These are phyloP conservation scores for Trichosanthes truncata DNA, from an alignment of 306 rosid genomes.

Conservation along the genomic window DNA sequence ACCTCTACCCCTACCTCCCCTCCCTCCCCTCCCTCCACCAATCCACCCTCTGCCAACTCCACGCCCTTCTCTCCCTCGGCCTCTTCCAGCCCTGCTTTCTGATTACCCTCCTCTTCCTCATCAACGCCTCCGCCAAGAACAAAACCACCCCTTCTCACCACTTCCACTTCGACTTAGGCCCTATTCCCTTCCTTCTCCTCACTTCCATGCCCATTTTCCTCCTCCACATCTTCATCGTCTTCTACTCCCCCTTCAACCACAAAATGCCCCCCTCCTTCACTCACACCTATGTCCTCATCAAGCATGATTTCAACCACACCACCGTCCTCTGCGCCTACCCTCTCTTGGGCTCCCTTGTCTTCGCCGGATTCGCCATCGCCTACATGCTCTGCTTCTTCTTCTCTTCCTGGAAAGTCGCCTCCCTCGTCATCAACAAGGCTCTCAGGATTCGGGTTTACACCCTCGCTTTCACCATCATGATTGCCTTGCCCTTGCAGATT, in stretches of 20 bases:
- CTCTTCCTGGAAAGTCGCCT: conserved; percentile 49
- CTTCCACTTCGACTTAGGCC: no score
- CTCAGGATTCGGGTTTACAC: conserved; percentile 36
- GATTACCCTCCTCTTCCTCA: conserved; percentile 52
- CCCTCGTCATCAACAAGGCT: conserved; percentile 64
- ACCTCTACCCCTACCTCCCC: conserved; percentile 17
- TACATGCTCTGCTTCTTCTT: conserved; percentile 41
- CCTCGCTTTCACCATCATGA: conserved; percentile 22
- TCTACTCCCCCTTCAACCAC: conserved; percentile 16
- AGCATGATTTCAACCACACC: neutral
- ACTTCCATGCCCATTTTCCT: conserved; percentile 26
- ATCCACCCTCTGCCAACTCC: conserved; percentile 38
- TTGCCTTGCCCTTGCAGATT: conserved; percentile 45
- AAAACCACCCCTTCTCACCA: no score
- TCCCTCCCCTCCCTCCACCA: conserved; percentile 5
- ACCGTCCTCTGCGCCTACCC: conserved; percentile 50
- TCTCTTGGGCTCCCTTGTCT: conserved; percentile 27
- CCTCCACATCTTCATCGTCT: conserved; percentile 24
- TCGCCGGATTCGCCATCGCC: conserved; percentile 28
- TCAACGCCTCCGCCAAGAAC: conserved; percentile 42
- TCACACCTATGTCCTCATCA: conserved; percentile 2
- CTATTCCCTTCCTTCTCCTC: no score
- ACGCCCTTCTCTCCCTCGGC: conserved; percentile 42
- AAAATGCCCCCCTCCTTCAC: conserved; percentile 18
- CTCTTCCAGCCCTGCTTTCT: conserved; percentile 69